A percentile compares a stretch with the other conserved stretches of the same genome.
Evolutionary conservation across 257 asterid species (phyloP).

Genomic region (Galeopsis tetrahit): DNA sequence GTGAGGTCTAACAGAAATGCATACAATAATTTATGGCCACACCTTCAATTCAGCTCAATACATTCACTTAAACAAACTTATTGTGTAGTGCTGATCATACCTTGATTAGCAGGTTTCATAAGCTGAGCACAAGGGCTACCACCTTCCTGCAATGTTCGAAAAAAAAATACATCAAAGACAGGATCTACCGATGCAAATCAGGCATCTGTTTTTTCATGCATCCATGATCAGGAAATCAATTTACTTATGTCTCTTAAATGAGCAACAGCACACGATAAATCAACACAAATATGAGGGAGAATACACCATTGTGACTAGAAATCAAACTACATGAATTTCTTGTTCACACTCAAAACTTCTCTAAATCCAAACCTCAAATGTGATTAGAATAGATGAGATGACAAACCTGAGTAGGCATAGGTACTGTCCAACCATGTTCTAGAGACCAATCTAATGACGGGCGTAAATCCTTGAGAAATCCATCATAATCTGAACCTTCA

Average conservation of each 20-base stretch:
- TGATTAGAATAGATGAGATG: conserved; percentile 19
- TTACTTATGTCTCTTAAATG: not conserved
- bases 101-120: conserved; percentile 42
- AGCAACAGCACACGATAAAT: not conserved
- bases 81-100: conserved; percentile 34
- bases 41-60: conserved; percentile 5
- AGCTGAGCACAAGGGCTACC: conserved; percentile 40
- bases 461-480: conserved; percentile 62
- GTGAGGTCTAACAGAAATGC: conserved; percentile 14
- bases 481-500: conserved; percentile 64
- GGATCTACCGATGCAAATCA: conserved; percentile 1
- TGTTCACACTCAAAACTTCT: not conserved
- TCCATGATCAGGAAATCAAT: conserved; percentile 4
- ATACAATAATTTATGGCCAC: not conserved
- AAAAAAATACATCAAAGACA: conserved; percentile 15
- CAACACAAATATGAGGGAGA: not conserved
- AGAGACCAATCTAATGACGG: conserved; percentile 88
- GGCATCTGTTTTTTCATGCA: not conserved
- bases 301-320: not conserved
- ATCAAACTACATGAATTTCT: not conserved
- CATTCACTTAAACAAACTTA: conserved; percentile 5
- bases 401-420: conserved; percentile 49
- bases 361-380: not conserved
- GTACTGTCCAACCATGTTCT: conserved; percentile 70
- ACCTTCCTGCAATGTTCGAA: conserved; percentile 40